Evolutionary conservation across 805 yeast species (phyloP), one percentile per base, ranked within the genome.

Genomic region (Ogataea angusta): DNA sequence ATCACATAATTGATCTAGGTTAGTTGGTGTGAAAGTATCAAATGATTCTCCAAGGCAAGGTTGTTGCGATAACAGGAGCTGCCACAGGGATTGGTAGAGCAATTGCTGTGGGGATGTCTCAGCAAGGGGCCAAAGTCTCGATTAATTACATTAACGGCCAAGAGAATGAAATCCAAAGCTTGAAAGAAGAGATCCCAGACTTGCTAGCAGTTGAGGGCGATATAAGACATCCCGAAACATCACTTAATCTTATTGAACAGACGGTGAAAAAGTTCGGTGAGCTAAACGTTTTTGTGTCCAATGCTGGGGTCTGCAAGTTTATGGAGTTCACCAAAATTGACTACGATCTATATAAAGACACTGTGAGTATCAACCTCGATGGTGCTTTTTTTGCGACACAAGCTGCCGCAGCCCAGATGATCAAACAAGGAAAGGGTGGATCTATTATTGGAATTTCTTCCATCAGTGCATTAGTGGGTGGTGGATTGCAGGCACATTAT

Each of bases 231-330:
- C 72, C 72, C 2, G 62, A 58, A 30, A 68, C 75, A 5, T 58
- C 70, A 7, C 42, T 38, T 6, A 47, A 48, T 2, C 51, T 70
- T 10, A 62, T 68, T 10, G 42, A 42, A 5, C 48, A 54, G 17
- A 53, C 68, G 1, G 72, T 68, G 13, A 60, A 53, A 18, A 45
- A 47, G 17, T 71, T 70, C 49, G 73, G 73, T 4, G 63, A 63
- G 41, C 42, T 71, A 30, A 60, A 70, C 41, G 62, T 66, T 5
- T 60, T 69, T 40, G 72, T 72, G 4, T 67, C 73, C 9, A 72
- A 72, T 48, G 76, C 76, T 10, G 76, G 75, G 9, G 63, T 71
- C 25, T 70, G 75, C 48, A 57, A 64, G 31, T 66, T 70, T 43
- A 51, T 60, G 29, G 68, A 66, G 37, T 69, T 72, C 52, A 52